Evolutionary conservation across 768 basidiomycete genomes (phyloP).

Genomic region (Russula sp.): DNA sequence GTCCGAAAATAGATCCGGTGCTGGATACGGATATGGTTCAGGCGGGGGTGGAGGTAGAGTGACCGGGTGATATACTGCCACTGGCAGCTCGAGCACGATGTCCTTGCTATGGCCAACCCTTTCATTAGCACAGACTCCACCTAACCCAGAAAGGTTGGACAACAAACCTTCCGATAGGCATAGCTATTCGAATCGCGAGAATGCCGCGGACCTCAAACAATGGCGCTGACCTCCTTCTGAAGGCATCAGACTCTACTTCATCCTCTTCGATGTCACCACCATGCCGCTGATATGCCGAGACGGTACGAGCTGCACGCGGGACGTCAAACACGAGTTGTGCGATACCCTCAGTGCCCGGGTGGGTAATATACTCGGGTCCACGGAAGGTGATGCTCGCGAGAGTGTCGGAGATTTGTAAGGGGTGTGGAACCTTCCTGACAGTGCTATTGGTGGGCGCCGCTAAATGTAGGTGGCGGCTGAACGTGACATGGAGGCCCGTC

Average conservation of each 20-base stretch:
- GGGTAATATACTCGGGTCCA: conserved; percentile 70
- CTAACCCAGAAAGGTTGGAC: conserved; percentile 8
- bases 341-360: conserved; percentile 71
- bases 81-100: conserved; percentile 59
- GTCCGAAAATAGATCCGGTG: conserved; percentile 6
- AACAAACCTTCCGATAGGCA: conserved; percentile 76
- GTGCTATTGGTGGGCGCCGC: conserved; percentile 38
- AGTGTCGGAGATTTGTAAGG: conserved; percentile 63
- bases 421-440: conserved; percentile 42
- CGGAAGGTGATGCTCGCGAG: conserved; percentile 66
- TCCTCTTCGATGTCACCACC: conserved; percentile 46
- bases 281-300: conserved; percentile 59
- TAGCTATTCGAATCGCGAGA: conserved; percentile 60
- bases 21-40: conserved; percentile 22
- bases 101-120: conserved; percentile 55
- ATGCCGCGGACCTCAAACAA: conserved; percentile 69
- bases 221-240: conserved; percentile 29
- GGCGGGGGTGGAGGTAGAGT: conserved; percentile 47
- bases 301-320: conserved; percentile 61
- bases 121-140: conserved; percentile 4
- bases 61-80: conserved; percentile 61
- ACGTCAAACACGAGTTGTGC: conserved; percentile 79
- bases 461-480: conserved; percentile 60
- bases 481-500: conserved; percentile 56
- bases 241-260: conserved; percentile 32